These are phyloP conservation scores for Scheffersomyces parashehatae DNA, from an alignment of 1,139 yeast species.

Conservation along the genomic window DNA sequence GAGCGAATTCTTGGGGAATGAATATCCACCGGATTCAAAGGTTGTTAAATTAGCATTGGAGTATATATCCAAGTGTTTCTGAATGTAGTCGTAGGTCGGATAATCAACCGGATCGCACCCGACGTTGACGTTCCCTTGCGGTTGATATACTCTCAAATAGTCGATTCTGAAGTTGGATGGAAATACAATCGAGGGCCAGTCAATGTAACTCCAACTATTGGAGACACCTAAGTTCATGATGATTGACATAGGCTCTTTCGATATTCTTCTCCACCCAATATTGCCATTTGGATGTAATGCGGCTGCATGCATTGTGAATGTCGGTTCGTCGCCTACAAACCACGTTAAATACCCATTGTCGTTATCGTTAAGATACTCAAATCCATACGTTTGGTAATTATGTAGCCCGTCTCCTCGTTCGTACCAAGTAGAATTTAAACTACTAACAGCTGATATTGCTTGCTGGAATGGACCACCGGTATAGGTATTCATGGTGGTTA, in stretches of 20 bases:
- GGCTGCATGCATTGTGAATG: slow-evolving; percentile 21
- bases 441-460: slow-evolving; percentile 27
- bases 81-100: slow-evolving; percentile 27
- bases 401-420: slow-evolving; percentile 19
- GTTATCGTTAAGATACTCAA: slow-evolving; percentile 24
- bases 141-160: slow-evolving; percentile 30
- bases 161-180: slow-evolving; percentile 27
- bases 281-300: slow-evolving; percentile 31
- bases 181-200: slow-evolving; percentile 27
- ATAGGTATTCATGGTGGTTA: slow-evolving; percentile 30
- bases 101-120: slow-evolving; percentile 28
- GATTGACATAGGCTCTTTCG: slow-evolving; percentile 31
- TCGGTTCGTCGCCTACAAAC: slow-evolving; percentile 26
- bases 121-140: slow-evolving; percentile 17
- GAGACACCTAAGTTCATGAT: slow-evolving; percentile 31
- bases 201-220: slow-evolving; percentile 32
- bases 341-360: slow-evolving; percentile 27
- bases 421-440: slow-evolving; percentile 28
- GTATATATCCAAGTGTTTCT: slow-evolving; percentile 21
- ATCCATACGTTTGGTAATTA: slow-evolving; percentile 26
- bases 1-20: slow-evolving; percentile 22
- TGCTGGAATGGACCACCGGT: slow-evolving; percentile 35
- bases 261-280: slow-evolving; percentile 24
- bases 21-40: slow-evolving; percentile 26
- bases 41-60: slow-evolving; percentile 23